These are phyloP conservation scores for Cladosporium sphaerospermum DNA, from an alignment of 2,329 filamentous ascomycete species.

Conservation along the genomic window DNA sequence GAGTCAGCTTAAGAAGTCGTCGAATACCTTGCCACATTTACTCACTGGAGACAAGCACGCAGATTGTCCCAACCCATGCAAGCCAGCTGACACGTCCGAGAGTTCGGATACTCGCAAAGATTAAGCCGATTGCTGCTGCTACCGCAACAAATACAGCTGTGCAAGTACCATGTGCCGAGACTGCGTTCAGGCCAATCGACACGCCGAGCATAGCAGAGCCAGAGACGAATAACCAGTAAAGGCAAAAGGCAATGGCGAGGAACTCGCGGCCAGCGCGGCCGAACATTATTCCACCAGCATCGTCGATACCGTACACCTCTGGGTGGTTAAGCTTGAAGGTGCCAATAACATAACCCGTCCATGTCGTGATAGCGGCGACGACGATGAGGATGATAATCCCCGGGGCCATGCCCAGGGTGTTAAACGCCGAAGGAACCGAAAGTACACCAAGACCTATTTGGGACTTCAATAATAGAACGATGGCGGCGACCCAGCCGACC, in stretches of 20 bases:
- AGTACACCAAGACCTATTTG: conserved; percentile 44
- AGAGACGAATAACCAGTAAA: conserved; percentile 9
- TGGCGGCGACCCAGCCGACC: conserved; percentile 38
- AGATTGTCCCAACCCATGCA: conserved; percentile 30
- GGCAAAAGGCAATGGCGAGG: conserved; percentile 27
- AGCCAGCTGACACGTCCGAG: conserved; percentile 31
- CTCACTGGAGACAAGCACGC: conserved; percentile 20
- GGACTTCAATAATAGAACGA: conserved; percentile 41
- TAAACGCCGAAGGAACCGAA: conserved; percentile 42
- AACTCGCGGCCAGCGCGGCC: conserved; percentile 48
- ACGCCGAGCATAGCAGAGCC: conserved; percentile 9
- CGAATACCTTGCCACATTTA: neutral
- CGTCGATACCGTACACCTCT: conserved; percentile 53
- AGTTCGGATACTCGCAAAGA: conserved; percentile 31
- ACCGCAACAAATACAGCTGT: conserved; percentile 38
- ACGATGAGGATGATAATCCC: conserved; percentile 40
- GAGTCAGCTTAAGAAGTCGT: neutral
- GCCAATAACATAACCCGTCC: conserved; percentile 46
- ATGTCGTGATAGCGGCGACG: conserved; percentile 42
- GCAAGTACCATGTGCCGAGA: conserved; percentile 28
- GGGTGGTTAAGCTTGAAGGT: conserved; percentile 49
- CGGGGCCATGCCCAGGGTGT: conserved; percentile 43
- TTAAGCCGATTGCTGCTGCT: conserved; percentile 36
- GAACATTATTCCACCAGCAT: conserved; percentile 50
- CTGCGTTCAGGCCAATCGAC: conserved; percentile 15